These are phyloP conservation scores for Meredithiella fracta DNA, from an alignment of 2,329 filamentous ascomycete species.

Conservation along the genomic window DNA sequence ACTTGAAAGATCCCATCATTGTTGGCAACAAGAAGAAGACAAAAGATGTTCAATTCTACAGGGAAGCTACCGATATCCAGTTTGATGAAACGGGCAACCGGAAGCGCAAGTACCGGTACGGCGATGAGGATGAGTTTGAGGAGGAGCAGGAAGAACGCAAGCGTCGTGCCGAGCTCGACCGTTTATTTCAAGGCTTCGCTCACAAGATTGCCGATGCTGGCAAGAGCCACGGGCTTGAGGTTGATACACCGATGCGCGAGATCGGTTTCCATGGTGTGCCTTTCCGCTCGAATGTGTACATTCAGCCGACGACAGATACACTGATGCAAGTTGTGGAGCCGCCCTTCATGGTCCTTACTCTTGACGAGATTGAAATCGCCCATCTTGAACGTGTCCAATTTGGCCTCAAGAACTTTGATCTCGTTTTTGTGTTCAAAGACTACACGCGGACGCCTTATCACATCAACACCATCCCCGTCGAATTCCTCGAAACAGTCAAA, in stretches of 20 bases:
- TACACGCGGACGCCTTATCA: slow-evolving; percentile 80
- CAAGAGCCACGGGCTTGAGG: slow-evolving; percentile 75
- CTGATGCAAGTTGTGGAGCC: slow-evolving; percentile 93
- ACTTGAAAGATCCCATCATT: slow-evolving; percentile 94
- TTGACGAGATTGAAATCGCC: slow-evolving; percentile 90
- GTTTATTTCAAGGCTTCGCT: slow-evolving; percentile 87
- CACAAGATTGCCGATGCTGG: slow-evolving; percentile 96
- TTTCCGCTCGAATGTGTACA: slow-evolving; percentile 84
- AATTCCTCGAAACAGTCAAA: slow-evolving; percentile 86
- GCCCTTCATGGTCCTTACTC: slow-evolving; percentile 86
- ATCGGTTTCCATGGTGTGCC: slow-evolving; percentile 95
- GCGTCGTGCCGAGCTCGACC: slow-evolving; percentile 78
- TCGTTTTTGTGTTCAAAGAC: slow-evolving; percentile 97
- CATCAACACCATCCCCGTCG: slow-evolving; percentile 95
- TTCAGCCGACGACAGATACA: slow-evolving; percentile 92
- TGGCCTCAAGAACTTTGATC: slow-evolving; percentile 95
- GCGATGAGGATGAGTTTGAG: slow-evolving; percentile 97
- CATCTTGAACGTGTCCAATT: slow-evolving; percentile 94
- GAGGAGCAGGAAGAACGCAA: slow-evolving; percentile 93
- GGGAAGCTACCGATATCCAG: slow-evolving; percentile 94
- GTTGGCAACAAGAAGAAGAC: slow-evolving; percentile 97
- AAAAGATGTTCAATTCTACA: slow-evolving; percentile 95
- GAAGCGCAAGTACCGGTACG: slow-evolving; percentile 93
- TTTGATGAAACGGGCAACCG: slow-evolving; percentile 98
- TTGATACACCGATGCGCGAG: slow-evolving; percentile 93